Base-by-base conservation (phyloP, 768 basidiomycete species). In the Termitomyces sp. region DNA sequence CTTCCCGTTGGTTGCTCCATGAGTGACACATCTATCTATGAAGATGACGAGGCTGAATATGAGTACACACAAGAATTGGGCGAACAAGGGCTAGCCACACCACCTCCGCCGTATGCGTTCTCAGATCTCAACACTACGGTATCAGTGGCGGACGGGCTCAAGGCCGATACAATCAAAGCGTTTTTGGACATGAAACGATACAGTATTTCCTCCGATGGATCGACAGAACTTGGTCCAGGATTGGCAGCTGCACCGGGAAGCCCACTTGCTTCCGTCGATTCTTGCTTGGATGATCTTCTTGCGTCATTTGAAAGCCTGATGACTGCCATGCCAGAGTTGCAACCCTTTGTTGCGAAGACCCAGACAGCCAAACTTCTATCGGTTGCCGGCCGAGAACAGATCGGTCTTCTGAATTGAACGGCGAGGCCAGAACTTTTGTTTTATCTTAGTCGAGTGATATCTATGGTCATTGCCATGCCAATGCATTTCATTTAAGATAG, bases 241-340 rank as follows among this genome's bases (percentile, higher is more conserved):
- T 35, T 64, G 44, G 30, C 32, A 20, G 26, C 45, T 7, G 13
- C 30, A 16, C 43, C 48, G 35, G 58, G 46, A 48, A 35, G 51
- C 22, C 48, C 22, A n/a, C 35, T 54, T 26, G 14, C 53, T 42
- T 64, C 63, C 2, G 56, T 61, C 10, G 59, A 62, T 36, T 58
- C 59, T 26, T 57, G 54, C 28, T 56, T 66, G 35, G 62, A 64
- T 36, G 65, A 66, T 50, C 58, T 66, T 50, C 60, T 66, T 3
- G 51, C 45, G 22, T 66, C 65, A 2, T 66, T 66, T 28, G 65
- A 66, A 47, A 56, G 60, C 16, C 40, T 66, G 40, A 59, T 65
- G 43, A 13, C 60, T 2, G 53, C 59, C 2, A 60, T 64, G 61
- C 60, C 65, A 20, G 57, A 54, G 16, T 58, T 61, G 20, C 30